phyloP scores from a whole-genome alignment of 1,284 basidiomycete genomes.

The Quambalaria eucalypti region DNA sequence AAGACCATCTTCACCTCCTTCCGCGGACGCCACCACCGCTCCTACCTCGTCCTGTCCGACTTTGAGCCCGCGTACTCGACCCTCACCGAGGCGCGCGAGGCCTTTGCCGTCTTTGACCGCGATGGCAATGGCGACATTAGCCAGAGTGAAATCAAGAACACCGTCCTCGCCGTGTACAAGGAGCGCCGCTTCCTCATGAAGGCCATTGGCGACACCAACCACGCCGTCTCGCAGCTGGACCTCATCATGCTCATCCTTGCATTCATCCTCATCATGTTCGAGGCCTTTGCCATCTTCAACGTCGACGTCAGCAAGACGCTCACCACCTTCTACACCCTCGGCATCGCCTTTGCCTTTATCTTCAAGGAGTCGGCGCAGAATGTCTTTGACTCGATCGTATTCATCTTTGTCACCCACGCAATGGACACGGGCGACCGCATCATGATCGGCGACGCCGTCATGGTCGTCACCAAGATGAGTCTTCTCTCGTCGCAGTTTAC shows the following conservation, averaged over 20 bases:
- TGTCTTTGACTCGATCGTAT: constrained; percentile 44
- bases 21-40: constrained; percentile 50
- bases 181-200: constrained; percentile 37
- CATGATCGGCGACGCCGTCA: constrained; percentile 21
- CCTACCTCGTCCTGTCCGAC: constrained; percentile 61
- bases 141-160: constrained; percentile 65
- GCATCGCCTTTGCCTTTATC: constrained; percentile 40
- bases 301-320: constrained; percentile 35
- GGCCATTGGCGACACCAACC: constrained; percentile 41
- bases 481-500: constrained; percentile 37
- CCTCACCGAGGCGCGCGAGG: constrained; percentile 56
- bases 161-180: constrained; percentile 51
- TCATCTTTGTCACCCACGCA: constrained; percentile 42
- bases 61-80: constrained; percentile 62
- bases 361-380: constrained; percentile 43
- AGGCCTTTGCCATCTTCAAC: constrained; percentile 41
- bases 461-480: constrained; percentile 37
- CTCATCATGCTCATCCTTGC: constrained; percentile 26
- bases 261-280: constrained; percentile 35
- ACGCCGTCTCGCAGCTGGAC: constrained; percentile 36
- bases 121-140: constrained; percentile 71
- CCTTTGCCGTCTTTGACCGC: constrained; percentile 61
- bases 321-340: constrained; percentile 41
- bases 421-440: constrained; percentile 43
- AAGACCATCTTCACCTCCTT: constrained; percentile 61